Conservation (phyloP, 768 basidiomycete genomes). For the Gloeopeniophorella convolvens region DNA sequence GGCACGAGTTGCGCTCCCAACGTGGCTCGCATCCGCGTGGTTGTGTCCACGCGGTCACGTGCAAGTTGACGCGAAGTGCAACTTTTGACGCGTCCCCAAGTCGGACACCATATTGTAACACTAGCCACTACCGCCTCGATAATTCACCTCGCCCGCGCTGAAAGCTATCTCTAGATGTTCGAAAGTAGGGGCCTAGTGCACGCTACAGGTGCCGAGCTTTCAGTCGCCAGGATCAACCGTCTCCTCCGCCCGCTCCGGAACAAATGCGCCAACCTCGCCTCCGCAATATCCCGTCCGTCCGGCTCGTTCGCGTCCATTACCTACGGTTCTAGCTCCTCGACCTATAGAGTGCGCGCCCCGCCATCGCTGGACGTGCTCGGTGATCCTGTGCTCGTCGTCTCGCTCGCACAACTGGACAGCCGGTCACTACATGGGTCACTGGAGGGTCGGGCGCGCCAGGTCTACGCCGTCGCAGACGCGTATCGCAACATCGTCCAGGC, state of each 20-base stretch:
- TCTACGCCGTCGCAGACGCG: slow-evolving; percentile 49
- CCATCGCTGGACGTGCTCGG: slow-evolving; percentile 36
- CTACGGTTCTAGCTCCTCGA: slow-evolving; percentile 12
- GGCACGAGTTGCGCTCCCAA: too few species aligned
- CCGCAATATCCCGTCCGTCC: slow-evolving; percentile 22
- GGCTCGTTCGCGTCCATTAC: slow-evolving; percentile 18
- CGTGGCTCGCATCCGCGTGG: too few species aligned
- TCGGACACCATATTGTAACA: too few species aligned
- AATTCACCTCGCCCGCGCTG: too few species aligned
- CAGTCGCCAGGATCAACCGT: slow-evolving; percentile 37
- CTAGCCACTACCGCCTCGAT: too few species aligned
- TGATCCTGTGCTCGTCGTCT: slow-evolving; percentile 30
- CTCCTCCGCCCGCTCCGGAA: slow-evolving; percentile 42
- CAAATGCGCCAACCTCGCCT: slow-evolving; percentile 37
- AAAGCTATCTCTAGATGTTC: too few species aligned
- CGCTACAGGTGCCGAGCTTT: slow-evolving; percentile 23
- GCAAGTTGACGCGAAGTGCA: too few species aligned
- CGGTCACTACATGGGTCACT: slow-evolving; percentile 29
- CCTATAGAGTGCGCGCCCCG: slow-evolving; percentile 1
- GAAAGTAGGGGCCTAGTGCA: too few species aligned
- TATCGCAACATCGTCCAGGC: slow-evolving; percentile 46
- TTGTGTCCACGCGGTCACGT: too few species aligned
- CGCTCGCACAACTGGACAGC: slow-evolving; percentile 31
- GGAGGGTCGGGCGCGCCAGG: slow-evolving; percentile 39
- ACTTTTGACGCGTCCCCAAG: too few species aligned